These are phyloP conservation scores for Phytophthora lateralis DNA, from an alignment of 352 stramenopile genomes.

Conservation along the genomic window DNA sequence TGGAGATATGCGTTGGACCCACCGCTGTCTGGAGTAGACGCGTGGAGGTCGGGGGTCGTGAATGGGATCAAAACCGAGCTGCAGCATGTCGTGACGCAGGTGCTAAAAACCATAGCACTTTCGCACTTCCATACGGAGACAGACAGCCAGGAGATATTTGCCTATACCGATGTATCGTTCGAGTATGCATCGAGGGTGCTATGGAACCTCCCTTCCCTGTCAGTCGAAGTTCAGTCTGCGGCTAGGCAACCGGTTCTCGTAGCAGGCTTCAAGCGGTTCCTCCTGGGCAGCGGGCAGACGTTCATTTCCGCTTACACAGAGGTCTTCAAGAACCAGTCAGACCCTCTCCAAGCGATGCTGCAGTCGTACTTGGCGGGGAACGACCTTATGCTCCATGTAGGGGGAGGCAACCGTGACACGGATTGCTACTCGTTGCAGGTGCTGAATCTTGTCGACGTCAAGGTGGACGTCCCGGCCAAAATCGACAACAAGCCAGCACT, in stretches of 20 bases:
- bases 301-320: slow-evolving; percentile 83
- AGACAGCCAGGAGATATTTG: slow-evolving; percentile 67
- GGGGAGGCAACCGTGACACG: slow-evolving; percentile 51
- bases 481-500: slow-evolving; percentile 77
- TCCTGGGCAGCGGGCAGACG: slow-evolving; percentile 68
- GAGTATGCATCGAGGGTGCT: slow-evolving; percentile 60
- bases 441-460: slow-evolving; percentile 64
- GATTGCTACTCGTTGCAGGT: slow-evolving; percentile 74
- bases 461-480: slow-evolving; percentile 66
- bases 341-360: slow-evolving; percentile 71
- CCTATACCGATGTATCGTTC: slow-evolving; percentile 83
- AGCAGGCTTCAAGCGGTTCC: slow-evolving; percentile 73
- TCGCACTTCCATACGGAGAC: slow-evolving; percentile 72
- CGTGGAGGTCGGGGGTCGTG: slow-evolving; percentile 28
- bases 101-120: slow-evolving; percentile 78
- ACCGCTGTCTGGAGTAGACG: slow-evolving; percentile 14
- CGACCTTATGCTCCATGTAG: slow-evolving; percentile 65
- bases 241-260: slow-evolving; percentile 53
- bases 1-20: slow-evolving; percentile 29
- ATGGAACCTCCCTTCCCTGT: slow-evolving; percentile 81
- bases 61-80: slow-evolving; percentile 56
- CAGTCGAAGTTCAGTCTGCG: slow-evolving; percentile 53
- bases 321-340: slow-evolving; percentile 64
- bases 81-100: slow-evolving; percentile 57
- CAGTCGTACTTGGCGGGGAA: slow-evolving; percentile 70